Percentiles rank a stretch among this genome's conserved stretches.
Evolutionary conservation across 441 rosid species (phyloP).

Genomic region (Populus hybrid): DNA sequence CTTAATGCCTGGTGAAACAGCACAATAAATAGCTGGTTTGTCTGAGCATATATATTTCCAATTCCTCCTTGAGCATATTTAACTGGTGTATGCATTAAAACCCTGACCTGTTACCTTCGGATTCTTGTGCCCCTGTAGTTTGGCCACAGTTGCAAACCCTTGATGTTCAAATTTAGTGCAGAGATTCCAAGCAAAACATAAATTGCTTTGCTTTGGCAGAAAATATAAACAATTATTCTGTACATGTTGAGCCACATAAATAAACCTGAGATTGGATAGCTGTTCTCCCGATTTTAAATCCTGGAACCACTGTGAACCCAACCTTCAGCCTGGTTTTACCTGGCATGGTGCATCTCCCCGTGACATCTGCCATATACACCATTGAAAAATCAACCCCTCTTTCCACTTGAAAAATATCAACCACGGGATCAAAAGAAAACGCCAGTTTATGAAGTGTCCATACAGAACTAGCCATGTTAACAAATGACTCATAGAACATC

Average conservation of each 20-base stretch:
- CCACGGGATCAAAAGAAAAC: slow-evolving; percentile 64
- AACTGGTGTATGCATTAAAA: slow-evolving; percentile 10
- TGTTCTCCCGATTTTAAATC: slow-evolving; percentile 68
- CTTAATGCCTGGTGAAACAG: neutral
- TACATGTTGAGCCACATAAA: slow-evolving; percentile 43
- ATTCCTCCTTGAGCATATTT: slow-evolving; percentile 13
- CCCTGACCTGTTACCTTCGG: slow-evolving; percentile 19
- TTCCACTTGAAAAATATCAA: slow-evolving; percentile 60
- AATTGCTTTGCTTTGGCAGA: slow-evolving; percentile 5
- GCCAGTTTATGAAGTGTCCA: slow-evolving; percentile 91
- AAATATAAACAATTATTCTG: slow-evolving; percentile 29
- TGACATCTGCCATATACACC: slow-evolving; percentile 74
- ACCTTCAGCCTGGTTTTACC: slow-evolving; percentile 47
- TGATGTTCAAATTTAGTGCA: slow-evolving; percentile 1
- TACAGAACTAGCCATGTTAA: slow-evolving; percentile 74
- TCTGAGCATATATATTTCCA: neutral
- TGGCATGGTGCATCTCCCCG: slow-evolving; percentile 41
- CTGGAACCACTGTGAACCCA: slow-evolving; percentile 75
- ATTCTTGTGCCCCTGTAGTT: slow-evolving; percentile 16
- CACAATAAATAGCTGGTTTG: slow-evolving; percentile 7
- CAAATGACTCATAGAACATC: slow-evolving; percentile 48
- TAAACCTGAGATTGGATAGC: slow-evolving; percentile 71
- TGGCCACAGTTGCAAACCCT: slow-evolving; percentile 12
- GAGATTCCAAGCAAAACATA: slow-evolving; percentile 17
- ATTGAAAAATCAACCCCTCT: slow-evolving; percentile 68